These are phyloP conservation scores for Pseudoturritis turrita DNA, from an alignment of 345 rosid genomes.

Conservation along the genomic window DNA sequence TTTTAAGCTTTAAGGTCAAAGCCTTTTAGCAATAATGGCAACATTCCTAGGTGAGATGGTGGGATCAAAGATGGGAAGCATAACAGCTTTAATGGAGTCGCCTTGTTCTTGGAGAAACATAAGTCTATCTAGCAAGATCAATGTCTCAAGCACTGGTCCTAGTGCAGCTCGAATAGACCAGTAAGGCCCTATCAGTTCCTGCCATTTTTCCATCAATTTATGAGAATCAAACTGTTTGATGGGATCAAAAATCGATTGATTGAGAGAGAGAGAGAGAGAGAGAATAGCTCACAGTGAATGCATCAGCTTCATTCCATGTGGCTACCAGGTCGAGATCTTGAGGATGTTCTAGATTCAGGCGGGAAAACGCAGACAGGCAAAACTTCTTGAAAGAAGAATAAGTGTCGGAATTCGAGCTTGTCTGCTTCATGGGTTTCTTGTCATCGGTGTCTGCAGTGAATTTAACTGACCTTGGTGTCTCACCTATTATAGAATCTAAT, in stretches of 20 bases:
- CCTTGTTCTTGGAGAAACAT: conserved; percentile 88
- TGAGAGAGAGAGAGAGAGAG: neutral
- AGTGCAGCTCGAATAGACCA: conserved; percentile 94
- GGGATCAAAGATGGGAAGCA: conserved; percentile 86
- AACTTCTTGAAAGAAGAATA: conserved; percentile 59
- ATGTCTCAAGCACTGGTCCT: conserved; percentile 79
- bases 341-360: conserved; percentile 54
- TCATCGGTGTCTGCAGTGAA: conserved; percentile 23
- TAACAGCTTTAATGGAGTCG: conserved; percentile 42
- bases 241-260: too few species aligned
- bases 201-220: conserved; percentile 17
- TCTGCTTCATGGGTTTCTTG: conserved; percentile 14
- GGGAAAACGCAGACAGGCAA: conserved; percentile 60
- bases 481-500: neutral
- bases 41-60: conserved; percentile 81
- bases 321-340: conserved; percentile 41
- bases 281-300: conserved; percentile 51
- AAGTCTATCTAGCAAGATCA: conserved; percentile 79
- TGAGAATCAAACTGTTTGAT: neutral
- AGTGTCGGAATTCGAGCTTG: conserved; percentile 31
- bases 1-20: conserved; percentile 8
- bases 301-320: conserved; percentile 64
- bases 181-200: conserved; percentile 80
- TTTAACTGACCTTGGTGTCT: neutral
- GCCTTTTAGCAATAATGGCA: conserved; percentile 71